A percentile compares a stretch with the other conserved stretches of the same genome.
These are phyloP conservation scores for Zymoseptoria pseudotritici DNA, from an alignment of 2,329 filamentous ascomycete genomes.

Conservation along the genomic window DNA sequence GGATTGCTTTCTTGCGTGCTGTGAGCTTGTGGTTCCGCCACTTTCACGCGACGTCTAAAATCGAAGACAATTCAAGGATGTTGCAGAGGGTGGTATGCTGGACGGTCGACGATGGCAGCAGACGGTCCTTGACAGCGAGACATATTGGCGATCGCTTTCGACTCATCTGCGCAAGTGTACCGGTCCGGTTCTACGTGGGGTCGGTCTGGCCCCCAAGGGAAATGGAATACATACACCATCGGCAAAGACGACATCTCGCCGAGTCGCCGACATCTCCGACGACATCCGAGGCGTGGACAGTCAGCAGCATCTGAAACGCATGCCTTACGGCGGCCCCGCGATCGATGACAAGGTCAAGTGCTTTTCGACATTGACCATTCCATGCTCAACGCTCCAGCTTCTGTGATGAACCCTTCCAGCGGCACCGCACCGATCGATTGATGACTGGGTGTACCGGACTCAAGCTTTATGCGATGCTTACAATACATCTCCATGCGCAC, in stretches of 20 bases:
- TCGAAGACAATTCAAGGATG: not conserved
- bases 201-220: not conserved
- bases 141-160: not conserved
- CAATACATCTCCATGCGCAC: not conserved
- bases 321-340: not conserved
- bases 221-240: not conserved
- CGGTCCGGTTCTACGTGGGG: not conserved
- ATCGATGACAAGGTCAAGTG: not conserved
- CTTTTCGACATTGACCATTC: not conserved
- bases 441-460: not conserved
- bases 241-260: not conserved
- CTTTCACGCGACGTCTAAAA: not conserved
- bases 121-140: not conserved
- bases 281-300: not conserved
- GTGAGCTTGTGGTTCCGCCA: not conserved
- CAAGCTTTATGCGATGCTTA: not conserved
- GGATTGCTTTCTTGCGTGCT: not conserved
- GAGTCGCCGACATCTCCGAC: not conserved
- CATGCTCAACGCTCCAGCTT: not conserved
- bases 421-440: not conserved
- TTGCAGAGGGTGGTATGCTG: not conserved
- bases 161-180: not conserved
- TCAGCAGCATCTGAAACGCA: not conserved
- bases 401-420: not conserved
- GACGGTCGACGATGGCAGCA: not conserved